Base-by-base conservation (phyloP, 805 yeast genomes). In the Danielozyma ontarioensis region DNA sequence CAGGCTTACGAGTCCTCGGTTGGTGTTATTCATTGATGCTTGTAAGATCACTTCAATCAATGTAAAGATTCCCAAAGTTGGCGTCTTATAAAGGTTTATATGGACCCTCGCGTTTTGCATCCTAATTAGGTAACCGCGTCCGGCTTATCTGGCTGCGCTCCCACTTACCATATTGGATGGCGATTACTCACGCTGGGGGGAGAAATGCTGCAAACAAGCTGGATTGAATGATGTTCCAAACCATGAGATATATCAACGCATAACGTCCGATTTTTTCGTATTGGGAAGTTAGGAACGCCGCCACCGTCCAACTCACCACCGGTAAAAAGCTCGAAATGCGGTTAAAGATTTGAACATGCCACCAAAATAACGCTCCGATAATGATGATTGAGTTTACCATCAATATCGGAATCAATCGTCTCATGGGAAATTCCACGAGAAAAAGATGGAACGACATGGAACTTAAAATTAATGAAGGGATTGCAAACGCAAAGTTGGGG, bases 281-380 rank as follows among this genome's bases (percentile, higher is more conserved):
- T 34, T 34, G 32, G 37, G 46, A 25, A 32, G 44, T 64, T 64
- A 4, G 83, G 75, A 17, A 80, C 46, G 51, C 77, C 80, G 43
- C 48, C 25, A 41, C 34, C 3, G 38, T 21, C 95, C 95, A 85
- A 44, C 77, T 72, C 35, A 77, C 74, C 6, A 84, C 50, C 0
- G 97, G 97, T 22, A 84, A 55, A 51, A 87, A 85, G 4, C 90
- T 72, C 8, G 82, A 74, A 4, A 89, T 73, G 34, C 98, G 68
- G 25, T 83, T 86, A 36, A 90, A 66, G 23, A 89, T 87, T 55
- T 90, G 98, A 24, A 82, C 84, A 55, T 90, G 89, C 76, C 93
- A 85, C 32, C 77, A 62, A 22, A 77, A 62, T 1, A 76, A 17
- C 4, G 79, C 76, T 4, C 83, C 61, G 4, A 75, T 31, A 2